phyloP scores from a whole-genome alignment of 257 asterid genomes.

The Buddleja alternifolia region DNA sequence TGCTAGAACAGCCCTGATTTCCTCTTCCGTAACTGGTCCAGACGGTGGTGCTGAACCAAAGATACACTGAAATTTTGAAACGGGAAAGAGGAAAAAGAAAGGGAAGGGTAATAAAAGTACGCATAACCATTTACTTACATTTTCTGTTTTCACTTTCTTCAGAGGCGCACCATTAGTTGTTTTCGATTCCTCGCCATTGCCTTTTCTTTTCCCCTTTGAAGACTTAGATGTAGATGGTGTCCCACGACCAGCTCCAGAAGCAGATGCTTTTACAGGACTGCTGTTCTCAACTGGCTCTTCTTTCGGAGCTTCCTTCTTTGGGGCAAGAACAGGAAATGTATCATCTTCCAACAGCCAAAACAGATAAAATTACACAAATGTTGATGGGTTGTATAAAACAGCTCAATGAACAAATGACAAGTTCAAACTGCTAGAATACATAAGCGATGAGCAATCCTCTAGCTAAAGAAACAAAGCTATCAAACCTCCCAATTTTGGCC shows the following conservation, averaged over 20 bases:
- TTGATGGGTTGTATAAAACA: neutral
- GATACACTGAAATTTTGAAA: neutral
- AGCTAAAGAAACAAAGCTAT: neutral
- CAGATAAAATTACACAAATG: conserved; percentile 7
- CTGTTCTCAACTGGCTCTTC: conserved; percentile 76
- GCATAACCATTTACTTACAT: conserved; percentile 43
- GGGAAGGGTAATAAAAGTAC: neutral
- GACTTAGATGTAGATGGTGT: conserved; percentile 73
- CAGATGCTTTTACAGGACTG: conserved; percentile 65
- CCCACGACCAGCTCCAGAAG: conserved; percentile 63
- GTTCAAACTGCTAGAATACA: conserved; percentile 3
- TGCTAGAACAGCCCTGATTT: conserved; percentile 75
- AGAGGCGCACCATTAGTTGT: conserved; percentile 60
- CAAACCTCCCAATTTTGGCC: neutral
- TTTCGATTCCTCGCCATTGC: conserved; percentile 70
- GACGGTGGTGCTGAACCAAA: conserved; percentile 51
- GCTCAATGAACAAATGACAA: conserved; percentile 12
- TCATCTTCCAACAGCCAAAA: conserved; percentile 68
- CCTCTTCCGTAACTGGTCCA: conserved; percentile 91
- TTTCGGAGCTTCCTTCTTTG: conserved; percentile 81
- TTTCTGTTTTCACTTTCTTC: conserved; percentile 84
- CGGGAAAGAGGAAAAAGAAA: neutral
- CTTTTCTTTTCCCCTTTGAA: conserved; percentile 79
- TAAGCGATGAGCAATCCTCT: conserved; percentile 5
- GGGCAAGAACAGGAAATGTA: conserved; percentile 76